Evolutionary conservation across 345 rosid genomes (phyloP), one percentile per base, ranked within the genome.

Genomic region (Corymbia maculata): DNA sequence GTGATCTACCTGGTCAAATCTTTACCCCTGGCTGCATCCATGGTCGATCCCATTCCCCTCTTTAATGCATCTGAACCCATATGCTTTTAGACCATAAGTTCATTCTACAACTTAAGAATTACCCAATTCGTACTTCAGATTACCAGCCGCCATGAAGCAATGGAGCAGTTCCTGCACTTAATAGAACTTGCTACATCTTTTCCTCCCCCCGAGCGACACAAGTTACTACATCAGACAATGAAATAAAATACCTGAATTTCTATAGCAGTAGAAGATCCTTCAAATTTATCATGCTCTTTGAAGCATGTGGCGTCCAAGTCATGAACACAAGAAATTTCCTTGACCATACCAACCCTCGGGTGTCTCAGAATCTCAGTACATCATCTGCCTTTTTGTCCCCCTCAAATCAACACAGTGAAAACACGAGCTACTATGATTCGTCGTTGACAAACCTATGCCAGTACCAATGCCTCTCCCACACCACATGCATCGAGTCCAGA

Each of bases 401-500:
- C 4, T 70, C 47, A 70, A 42, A 36, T 17, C 45, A 1, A 70
- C 80, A 17, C 47, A 44, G 14, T 3, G 14, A 75, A 36, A 44
- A 75, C 26, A 75, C 82, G 15, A 75, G 47, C 82, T 75, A 75
- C 49, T 1, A 36, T 19, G 49, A 57, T 55, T 88, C 68, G 79
- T 49, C 6, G 12, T 36, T 47, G 21, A 93, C 92, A 85, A 91
- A 93, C 4, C 92, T 90, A 32, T 91, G 90, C 96, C 96, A 94
- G 66, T 55, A 94, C 95, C 96, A 93, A 86, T 94, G 95, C 55
- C 66, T 79, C 88, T 93, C 92, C 95, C 96, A 95, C 51, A 93
- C 93, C 12, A 51, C 70, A 80, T 91, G 86, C 96, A 94, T 93
- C 4, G 93, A 90, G 88, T 95, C 96, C 66, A 93, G 87, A 3